Base-by-base conservation (phyloP, 352 stramenopile species). In the Globisporangium orthogonon region DNA sequence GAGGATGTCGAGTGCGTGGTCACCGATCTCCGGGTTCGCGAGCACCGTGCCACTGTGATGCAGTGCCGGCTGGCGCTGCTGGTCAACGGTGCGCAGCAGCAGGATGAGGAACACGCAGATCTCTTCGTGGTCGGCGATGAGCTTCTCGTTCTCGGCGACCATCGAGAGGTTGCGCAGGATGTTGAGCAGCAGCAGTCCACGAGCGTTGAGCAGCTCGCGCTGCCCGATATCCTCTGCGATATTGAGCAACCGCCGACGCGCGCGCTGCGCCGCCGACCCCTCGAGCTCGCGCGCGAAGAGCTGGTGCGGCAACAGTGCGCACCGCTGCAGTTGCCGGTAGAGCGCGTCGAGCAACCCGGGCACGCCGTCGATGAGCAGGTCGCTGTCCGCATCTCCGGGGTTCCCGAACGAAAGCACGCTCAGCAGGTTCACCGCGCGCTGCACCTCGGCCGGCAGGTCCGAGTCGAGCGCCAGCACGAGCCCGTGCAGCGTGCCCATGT, bases 91-190 rank as follows among this genome's bases (percentile, higher is more conserved):
- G 11, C 76, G 78, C 39, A 90, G 61, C 28, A 66, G 63, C n/a
- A 84, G 63, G 56, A 88, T 89, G 29, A 84, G 62, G 41, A 79
- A 86, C 41, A 87, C 63, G 14, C 72, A 80, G 23, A 89, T 51
- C 18, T 87, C 77, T 49, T 89, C 75, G 50, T 93, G 78, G 30
- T 78, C 65, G 6, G 80, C 78, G 10, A 93, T 62, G 0, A 74
- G 66, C 50, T 78, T 75, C 56, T 89, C 74, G 57, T 93, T 93
- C 23, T 74, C 83, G 4, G 66, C 52, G n/a, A 91, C 66, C 67
- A 90, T 83, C 4, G 78, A 76, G 43, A 91, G 56, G 41, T 93
- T 93, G 37, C 83, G 78, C 35, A 93, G 14, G n/a, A 93, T 85
- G 52, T 93, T 89, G 51, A 93, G 65, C 52, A 93, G 57, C 35